Evolutionary conservation across 306 rosid genomes (phyloP), one percentile per base, ranked within the genome.

Genomic region (Begonia fuchsioides): DNA sequence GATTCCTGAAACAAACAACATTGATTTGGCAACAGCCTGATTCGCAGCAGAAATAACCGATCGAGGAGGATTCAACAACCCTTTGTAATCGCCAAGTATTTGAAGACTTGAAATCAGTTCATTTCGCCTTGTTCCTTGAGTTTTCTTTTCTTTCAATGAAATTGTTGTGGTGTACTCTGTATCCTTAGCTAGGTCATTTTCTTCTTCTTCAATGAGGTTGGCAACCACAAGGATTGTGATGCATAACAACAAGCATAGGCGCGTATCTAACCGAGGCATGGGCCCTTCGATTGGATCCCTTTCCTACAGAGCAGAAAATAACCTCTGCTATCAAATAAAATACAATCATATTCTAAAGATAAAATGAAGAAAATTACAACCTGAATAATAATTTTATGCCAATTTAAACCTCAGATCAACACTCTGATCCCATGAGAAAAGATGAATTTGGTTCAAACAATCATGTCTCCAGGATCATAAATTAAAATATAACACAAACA

Each of bases 241-340:
- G 26, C 95, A 81, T 56, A 90, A 67, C 32, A 85, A 79, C 73
- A 82, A 78, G 94, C 92, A 80, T 62, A 90, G 64, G 54, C 98
- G 94, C 44, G 95, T 71, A 66, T 90, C 98, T 11, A 90, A 72
- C 71, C 71, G 92, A 55, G 98, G 95, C 81, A 90, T 71, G 10
- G 98, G 98, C n/a, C 98, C 98, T 53, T 90, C 95, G 58, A 85
- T 84, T n/a, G 94, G 92, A 56, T 81, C 92, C 71, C 95, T 85
- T 81, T 85, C 98, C 98, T 84, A 19, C 54, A 5, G 7, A 26
- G 35, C 35, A 26, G 35, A 26, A 26, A 26, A 26, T 26, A 26
- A 26, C 8, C 35, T 8, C 35, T 26, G 7, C 35, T 26, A 26
- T 26, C 35, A 26, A 26, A 26, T 26, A 26, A 26, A 26, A 26